Evolutionary conservation across 768 basidiomycete species (phyloP), one percentile per base, ranked within the genome.

Genomic region (Mycena alexandri): DNA sequence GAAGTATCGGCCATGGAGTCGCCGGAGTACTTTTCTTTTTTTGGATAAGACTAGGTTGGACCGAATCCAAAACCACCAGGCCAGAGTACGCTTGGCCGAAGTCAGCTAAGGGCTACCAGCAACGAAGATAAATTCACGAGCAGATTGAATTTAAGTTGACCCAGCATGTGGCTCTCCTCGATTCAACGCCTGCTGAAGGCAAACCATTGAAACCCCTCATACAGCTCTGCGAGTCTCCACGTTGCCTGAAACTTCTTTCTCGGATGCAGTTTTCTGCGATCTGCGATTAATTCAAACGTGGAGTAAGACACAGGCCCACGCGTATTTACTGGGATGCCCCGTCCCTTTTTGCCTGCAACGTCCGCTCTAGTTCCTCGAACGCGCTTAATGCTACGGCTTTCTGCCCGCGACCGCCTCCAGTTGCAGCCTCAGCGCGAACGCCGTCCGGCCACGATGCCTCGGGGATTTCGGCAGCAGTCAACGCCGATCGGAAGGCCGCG

Each of bases 331-430:
- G 33, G 25, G 34, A 7, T 62, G 16, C 17, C 47, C 17, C 16
- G 22, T 55, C 51, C 38, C 79, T 82, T 73, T 87, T 91, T 76
- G 79, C 80, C 73, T 79, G 76, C 70, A 94, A 77, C 13, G 80
- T 72, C 68, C 82, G 80, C 72, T 93, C 93, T 81, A 93, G 80
- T 78, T 90, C 88, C 71, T 92, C 89, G 74, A 95, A 94, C 16
- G 90, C 91, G 69, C 78, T 86, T 56, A 89, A 67, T n/a, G 85
- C 72, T 12, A 33, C 53, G 41, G 65, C 66, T 5, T 73, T 65
- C 53, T 74, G 38, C 10, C 38, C 38, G 3, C 29, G 29, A 38
- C 38, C 76, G 33, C 75, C 70, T 52, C 66, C 75, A 33, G 61
- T 63, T 3, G 54, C 21, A 43, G 48, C 57, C 11, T 52, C 52